Evolutionary conservation across 2,329 filamentous ascomycete genomes (phyloP), one percentile per base, ranked within the genome.

Genomic region (Penicillium nordicum): DNA sequence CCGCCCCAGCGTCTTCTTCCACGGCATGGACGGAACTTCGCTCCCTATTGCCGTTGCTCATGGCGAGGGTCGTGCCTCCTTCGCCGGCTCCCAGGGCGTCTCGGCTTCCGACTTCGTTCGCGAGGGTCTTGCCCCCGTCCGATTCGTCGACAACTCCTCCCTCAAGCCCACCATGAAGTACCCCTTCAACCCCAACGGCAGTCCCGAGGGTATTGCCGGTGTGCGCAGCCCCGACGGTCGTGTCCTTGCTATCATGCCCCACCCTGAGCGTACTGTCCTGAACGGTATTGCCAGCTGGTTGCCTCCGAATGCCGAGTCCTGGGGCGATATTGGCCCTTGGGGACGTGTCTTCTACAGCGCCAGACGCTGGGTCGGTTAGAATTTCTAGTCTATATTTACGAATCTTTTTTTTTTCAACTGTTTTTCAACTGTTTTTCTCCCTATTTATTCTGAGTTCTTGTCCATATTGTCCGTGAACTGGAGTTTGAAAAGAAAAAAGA

Each of bases 11-110:
- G 88, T 97, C 57, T 97, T 97, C 82, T 82, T 97, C 61, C 83
- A 93, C 73, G 90, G 89, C 68, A 96, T 97, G 92, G 76, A 84
- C 64, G 89, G 89, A 53, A 90, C 88, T 5, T 83, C 84, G 2
- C 80, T 97, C 7, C 92, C 92, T 32, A 94, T 97, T 59, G 90
- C 87, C 23, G 89, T 93, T 16, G 92, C 92, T 0, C 92, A 97
- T 76, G 92, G 92, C 47, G 93, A 99, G 75, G 94, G 94, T 14
- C 85, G 90, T 32, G 94, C 93, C 14, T 78, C 80, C 8, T 92
- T 92, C 72, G 72, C 79, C 2, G 79, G 79, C n/a, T 76, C 79
- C 11, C 78, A 80, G 16, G 69, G 71, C 16, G 58, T 74, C 12
- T 74, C 76, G 3, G 76, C 78, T 3, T 70, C 70, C 30, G 70